Conservation (phyloP, 768 basidiomycete genomes). For the Lentinula aciculospora region DNA sequence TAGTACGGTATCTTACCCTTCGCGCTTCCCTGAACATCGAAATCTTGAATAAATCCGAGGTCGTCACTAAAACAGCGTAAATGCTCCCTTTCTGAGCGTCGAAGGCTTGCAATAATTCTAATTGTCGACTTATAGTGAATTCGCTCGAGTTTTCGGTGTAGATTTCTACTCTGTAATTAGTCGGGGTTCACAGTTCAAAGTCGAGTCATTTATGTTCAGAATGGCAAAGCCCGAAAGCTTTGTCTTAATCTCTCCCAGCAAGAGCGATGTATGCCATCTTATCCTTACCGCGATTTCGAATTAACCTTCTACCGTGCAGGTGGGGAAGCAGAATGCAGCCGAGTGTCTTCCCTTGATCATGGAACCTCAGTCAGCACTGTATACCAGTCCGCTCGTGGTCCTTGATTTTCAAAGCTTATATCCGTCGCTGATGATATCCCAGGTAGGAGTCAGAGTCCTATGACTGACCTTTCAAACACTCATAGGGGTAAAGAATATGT, state of each 20-base stretch:
- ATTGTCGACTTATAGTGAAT: conserved; percentile 58
- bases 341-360: conserved; percentile 94
- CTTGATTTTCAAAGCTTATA: conserved; percentile 97
- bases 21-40: conserved; percentile 69
- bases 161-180: conserved; percentile 95
- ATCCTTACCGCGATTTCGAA: background rate
- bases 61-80: conserved; percentile 88
- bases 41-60: conserved; percentile 75
- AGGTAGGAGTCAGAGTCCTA: background rate
- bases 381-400: conserved; percentile 87
- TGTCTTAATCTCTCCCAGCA: conserved; percentile 85
- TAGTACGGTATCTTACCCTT: conserved; percentile 59
- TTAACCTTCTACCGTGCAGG: conserved; percentile 39
- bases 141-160: conserved; percentile 94
- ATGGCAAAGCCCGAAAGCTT: conserved; percentile 96
- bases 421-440: conserved; percentile 94
- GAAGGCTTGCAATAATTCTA: background rate
- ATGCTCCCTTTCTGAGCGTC: conserved; percentile 17
- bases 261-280: conserved; percentile 56
- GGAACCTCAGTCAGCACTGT: conserved; percentile 92
- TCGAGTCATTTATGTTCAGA: conserved; percentile 97
- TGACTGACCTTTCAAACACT: background rate
- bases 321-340: conserved; percentile 92
- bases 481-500: conserved; percentile 68
- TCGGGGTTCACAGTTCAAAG: conserved; percentile 97